Evolutionary conservation across 352 stramenopile genomes (phyloP).

Genomic region (Pythium brachiatum): DNA sequence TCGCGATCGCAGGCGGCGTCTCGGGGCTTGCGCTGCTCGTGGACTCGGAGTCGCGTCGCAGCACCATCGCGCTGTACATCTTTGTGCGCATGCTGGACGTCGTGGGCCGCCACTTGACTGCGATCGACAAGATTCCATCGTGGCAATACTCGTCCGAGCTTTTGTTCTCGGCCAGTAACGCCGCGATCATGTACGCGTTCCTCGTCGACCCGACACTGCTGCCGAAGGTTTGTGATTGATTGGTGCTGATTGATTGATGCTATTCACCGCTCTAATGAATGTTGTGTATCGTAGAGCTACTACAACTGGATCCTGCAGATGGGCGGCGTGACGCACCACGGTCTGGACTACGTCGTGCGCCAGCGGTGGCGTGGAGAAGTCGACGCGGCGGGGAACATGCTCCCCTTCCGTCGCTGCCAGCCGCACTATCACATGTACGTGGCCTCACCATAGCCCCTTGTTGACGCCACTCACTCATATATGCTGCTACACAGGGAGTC

Average conservation of each 20-base stretch:
- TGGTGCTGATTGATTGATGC: neutral
- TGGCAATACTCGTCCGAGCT: constrained; percentile 69
- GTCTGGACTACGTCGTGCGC: constrained; percentile 66
- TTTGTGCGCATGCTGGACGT: constrained; percentile 87
- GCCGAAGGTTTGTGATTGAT: constrained; percentile 44
- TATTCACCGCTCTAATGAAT: neutral
- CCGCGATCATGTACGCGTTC: constrained; percentile 79
- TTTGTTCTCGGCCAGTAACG: constrained; percentile 77
- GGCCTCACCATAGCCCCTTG: no score
- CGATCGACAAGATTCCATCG: constrained; percentile 43
- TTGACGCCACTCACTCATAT: neutral
- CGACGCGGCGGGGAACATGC: constrained; percentile 31
- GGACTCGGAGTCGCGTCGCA: constrained; percentile 59
- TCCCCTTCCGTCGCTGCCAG: constrained; percentile 74
- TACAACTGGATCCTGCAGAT: constrained; percentile 84
- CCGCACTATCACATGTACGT: constrained; percentile 85
- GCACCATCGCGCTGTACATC: constrained; percentile 80
- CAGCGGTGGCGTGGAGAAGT: constrained; percentile 50
- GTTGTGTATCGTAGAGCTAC: constrained; percentile 44
- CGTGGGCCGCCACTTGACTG: constrained; percentile 64
- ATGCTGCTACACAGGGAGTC: constrained; percentile 50
- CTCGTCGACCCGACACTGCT: constrained; percentile 63
- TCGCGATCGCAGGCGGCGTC: constrained; percentile 63
- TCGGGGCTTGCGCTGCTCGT: constrained; percentile 70
- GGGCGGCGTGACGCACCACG: constrained; percentile 68